phyloP scores from a whole-genome alignment of 768 basidiomycete species.

The Russula abietina region DNA sequence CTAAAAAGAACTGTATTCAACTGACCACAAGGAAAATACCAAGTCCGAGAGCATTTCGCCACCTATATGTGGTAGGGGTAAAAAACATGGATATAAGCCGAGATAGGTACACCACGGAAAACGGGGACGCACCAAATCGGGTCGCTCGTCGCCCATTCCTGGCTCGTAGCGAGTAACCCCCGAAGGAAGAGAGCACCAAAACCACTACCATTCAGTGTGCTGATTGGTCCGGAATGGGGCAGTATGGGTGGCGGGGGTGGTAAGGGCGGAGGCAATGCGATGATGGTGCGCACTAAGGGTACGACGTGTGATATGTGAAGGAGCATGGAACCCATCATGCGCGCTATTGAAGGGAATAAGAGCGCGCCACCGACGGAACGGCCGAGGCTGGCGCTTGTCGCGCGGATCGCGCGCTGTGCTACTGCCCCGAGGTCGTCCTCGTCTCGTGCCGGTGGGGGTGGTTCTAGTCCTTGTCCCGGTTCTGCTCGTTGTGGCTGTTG shows the following conservation, averaged over 20 bases:
- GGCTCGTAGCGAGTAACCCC: constrained; percentile 43
- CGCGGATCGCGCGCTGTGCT: constrained; percentile 52
- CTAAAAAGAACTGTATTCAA: background rate
- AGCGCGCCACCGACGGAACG: constrained; percentile 65
- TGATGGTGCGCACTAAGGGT: constrained; percentile 31
- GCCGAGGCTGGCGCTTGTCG: constrained; percentile 56
- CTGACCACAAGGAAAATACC: constrained; percentile 61
- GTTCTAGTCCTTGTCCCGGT: constrained; percentile 9
- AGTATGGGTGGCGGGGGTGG: background rate
- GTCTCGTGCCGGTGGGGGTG: background rate
- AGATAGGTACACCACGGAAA: too few species aligned
- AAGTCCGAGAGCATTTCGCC: constrained; percentile 65
- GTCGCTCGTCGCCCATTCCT: constrained; percentile 60
- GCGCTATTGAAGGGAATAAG: constrained; percentile 60
- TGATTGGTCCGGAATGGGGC: background rate
- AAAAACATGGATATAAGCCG: too few species aligned
- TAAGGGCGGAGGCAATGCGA: constrained; percentile 9
- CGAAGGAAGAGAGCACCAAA: constrained; percentile 28
- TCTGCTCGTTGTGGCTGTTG: background rate
- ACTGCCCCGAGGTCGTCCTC: constrained; percentile 38
- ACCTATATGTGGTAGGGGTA: constrained; percentile 32
- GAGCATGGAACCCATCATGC: constrained; percentile 56
- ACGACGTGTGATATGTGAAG: constrained; percentile 47
- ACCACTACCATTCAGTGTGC: background rate
- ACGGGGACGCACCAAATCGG: constrained; percentile 54